phyloP scores from a whole-genome alignment of 2,329 filamentous ascomycete genomes.

The Aspergillus ustus region DNA sequence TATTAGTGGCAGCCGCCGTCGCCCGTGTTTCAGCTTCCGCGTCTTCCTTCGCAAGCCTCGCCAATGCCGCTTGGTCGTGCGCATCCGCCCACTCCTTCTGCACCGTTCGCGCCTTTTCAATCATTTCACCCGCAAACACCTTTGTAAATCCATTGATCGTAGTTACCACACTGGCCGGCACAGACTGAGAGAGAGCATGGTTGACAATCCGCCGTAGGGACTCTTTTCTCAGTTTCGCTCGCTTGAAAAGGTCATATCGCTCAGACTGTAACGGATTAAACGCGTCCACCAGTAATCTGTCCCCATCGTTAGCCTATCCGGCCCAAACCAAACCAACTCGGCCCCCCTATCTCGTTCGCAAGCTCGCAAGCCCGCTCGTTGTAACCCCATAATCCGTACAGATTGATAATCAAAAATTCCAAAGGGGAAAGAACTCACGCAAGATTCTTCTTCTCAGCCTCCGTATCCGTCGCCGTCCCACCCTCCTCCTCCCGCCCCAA shows the following conservation, averaged over 20 bases:
- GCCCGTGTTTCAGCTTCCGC: conserved; percentile 39
- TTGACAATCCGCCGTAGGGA: conserved; percentile 64
- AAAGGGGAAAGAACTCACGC: conserved; percentile 42
- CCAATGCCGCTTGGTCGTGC: conserved; percentile 57
- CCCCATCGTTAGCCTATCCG: not conserved
- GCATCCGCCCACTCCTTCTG: conserved; percentile 59
- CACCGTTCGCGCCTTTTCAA: conserved; percentile 67
- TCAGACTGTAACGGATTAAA: conserved; percentile 54
- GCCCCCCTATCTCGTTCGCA: not conserved
- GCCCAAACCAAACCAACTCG: not conserved
- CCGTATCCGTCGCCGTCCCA: conserved; percentile 49
- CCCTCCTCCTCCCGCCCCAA: conserved; percentile 52
- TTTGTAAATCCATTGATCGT: conserved; percentile 69
- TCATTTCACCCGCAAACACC: conserved; percentile 68
- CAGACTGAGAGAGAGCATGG: conserved; percentile 69
- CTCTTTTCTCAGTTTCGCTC: conserved; percentile 55
- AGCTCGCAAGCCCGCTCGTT: no score
- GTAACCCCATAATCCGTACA: no score
- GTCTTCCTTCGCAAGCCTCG: conserved; percentile 61
- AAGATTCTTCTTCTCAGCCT: conserved; percentile 57
- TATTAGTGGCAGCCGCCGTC: conserved; percentile 3
- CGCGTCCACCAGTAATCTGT: conserved; percentile 50
- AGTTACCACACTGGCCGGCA: conserved; percentile 66
- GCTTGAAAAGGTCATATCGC: conserved; percentile 55
- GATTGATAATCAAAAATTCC: no score